Conservation (phyloP, 1,139 yeast species). For the Blastobotrys aristatus region DNA sequence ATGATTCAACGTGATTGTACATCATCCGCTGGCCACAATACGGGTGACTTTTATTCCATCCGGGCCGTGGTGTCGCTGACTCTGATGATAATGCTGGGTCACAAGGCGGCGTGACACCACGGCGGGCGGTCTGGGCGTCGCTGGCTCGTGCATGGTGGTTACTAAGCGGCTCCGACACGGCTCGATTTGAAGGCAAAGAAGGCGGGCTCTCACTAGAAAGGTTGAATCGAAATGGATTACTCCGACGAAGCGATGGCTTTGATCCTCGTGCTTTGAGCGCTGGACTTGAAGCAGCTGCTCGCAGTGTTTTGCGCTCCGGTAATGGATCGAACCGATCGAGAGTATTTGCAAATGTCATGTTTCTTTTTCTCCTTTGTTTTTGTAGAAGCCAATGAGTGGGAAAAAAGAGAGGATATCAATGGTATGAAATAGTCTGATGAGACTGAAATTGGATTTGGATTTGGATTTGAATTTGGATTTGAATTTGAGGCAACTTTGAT, state of each 20-base stretch:
- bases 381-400: not conserved
- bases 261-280: not conserved
- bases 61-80: too few relatives aligned
- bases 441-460: too few relatives aligned
- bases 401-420: not conserved
- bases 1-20: too few relatives aligned
- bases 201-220: too few relatives aligned
- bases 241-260: constrained; percentile 1
- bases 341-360: not conserved
- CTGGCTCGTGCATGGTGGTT: not conserved
- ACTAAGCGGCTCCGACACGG: not conserved
- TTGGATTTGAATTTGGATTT: too few relatives aligned
- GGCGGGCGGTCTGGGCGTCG: not conserved
- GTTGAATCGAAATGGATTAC: constrained; percentile 3
- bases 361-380: not conserved
- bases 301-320: not conserved
- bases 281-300: not conserved
- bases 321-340: constrained; percentile 1
- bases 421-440: too few relatives aligned
- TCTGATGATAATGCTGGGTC: too few relatives aligned
- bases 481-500: too few relatives aligned
- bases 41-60: too few relatives aligned
- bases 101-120: too few relatives aligned
- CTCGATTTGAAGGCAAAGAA: too few relatives aligned
- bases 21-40: too few relatives aligned